Percentiles rank a stretch among this genome's conserved stretches.
Conservation (phyloP, 2,329 filamentous ascomycete species). For the Penicillium fuscoglaucum region DNA sequence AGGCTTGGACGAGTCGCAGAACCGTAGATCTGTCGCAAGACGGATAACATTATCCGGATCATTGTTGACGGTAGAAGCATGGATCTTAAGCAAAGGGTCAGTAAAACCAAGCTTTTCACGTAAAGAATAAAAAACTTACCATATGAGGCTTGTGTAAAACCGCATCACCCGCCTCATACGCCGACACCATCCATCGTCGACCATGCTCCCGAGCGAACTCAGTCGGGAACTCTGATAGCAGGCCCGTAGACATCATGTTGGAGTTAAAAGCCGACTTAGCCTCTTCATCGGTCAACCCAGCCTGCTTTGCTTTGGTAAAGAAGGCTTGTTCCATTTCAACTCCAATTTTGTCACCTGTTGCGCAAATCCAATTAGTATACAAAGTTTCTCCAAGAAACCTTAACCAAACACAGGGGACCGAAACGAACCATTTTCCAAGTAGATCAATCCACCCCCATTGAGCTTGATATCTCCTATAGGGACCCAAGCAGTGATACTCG, state of each 20-base stretch:
- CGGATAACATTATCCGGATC: constrained; percentile 55
- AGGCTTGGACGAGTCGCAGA: constrained; percentile 53
- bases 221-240: constrained; percentile 54
- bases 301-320: constrained; percentile 48
- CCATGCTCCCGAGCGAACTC: constrained; percentile 47
- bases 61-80: constrained; percentile 58
- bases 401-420: background rate
- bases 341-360: constrained; percentile 35
- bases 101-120: background rate
- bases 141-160: constrained; percentile 45
- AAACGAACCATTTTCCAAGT: constrained; percentile 51
- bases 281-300: constrained; percentile 55
- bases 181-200: constrained; percentile 53
- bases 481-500: constrained; percentile 59
- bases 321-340: constrained; percentile 43
- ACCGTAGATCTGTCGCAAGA: constrained; percentile 58
- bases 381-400: background rate
- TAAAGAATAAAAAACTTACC: constrained; percentile 22
- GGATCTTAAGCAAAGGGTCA: constrained; percentile 46
- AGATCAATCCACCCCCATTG: constrained; percentile 60
- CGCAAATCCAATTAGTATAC: background rate
- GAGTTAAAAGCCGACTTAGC: constrained; percentile 55
- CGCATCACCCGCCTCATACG: constrained; percentile 57
- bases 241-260: constrained; percentile 59
- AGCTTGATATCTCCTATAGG: constrained; percentile 56